Conservation (phyloP, 2,329 filamentous ascomycete species). For the Monilinia fructicola region DNA sequence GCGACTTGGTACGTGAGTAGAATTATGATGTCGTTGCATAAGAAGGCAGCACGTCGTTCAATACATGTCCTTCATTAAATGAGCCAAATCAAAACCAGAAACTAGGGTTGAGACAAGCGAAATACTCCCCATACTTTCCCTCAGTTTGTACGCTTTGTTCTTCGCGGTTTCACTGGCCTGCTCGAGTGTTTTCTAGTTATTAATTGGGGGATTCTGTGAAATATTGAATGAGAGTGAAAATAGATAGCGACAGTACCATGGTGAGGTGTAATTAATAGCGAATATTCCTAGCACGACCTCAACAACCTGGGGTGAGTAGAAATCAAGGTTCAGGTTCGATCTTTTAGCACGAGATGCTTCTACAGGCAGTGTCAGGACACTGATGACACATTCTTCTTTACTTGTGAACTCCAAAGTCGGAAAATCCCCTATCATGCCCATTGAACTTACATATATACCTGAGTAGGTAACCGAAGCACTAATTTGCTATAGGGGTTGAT, state of each 20-base stretch:
- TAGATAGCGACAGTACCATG: too few relatives aligned
- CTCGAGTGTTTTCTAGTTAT: neutral
- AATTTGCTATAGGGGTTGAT: neutral
- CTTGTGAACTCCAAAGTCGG: neutral
- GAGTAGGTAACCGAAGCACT: neutral
- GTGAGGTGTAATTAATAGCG: too few relatives aligned
- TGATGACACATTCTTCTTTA: neutral
- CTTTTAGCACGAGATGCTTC: neutral
- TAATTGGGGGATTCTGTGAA: neutral
- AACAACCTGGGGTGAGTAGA: neutral
- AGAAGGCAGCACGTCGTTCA: neutral
- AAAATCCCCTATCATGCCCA: neutral
- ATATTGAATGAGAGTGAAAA: neutral
- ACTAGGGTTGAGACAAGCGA: neutral
- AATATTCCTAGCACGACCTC: too few relatives aligned
- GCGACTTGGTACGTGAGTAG: neutral
- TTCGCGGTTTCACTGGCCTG: neutral
- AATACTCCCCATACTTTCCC: neutral
- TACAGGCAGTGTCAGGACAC: neutral
- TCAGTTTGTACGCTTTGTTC: neutral
- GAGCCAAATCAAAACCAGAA: neutral
- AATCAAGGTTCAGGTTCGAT: neutral
- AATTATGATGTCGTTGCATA: neutral
- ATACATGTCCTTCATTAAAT: neutral
- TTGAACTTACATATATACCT: too few relatives aligned